Conservation (phyloP, 2,329 filamentous ascomycete genomes). For the Monilinia aucupariae region DNA sequence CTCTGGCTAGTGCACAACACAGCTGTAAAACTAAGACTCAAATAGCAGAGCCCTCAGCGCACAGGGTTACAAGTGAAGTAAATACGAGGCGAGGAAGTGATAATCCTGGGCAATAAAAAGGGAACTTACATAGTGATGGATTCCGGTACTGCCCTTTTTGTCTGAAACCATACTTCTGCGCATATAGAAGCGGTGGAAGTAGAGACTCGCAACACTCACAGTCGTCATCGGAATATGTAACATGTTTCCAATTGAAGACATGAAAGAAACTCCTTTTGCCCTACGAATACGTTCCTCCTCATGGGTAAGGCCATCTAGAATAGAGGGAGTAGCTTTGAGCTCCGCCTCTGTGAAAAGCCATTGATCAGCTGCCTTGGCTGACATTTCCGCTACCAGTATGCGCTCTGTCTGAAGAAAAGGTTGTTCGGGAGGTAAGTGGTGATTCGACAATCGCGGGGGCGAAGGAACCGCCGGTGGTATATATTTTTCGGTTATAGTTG, state of each 20-base stretch:
- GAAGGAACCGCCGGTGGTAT: conserved; percentile 58
- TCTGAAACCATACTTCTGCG: conserved; percentile 72
- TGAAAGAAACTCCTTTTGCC: conserved; percentile 93
- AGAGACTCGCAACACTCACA: conserved; percentile 84
- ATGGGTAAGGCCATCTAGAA: conserved; percentile 71
- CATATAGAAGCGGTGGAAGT: conserved; percentile 97
- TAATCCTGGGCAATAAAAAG: conserved; percentile 1
- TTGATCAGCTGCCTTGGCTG: conserved; percentile 51
- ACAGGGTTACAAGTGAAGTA: conserved; percentile 18
- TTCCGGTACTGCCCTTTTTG: conserved; percentile 52
- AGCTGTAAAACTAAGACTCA: neutral
- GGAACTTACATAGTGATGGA: conserved; percentile 81
- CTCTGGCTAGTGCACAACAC: neutral
- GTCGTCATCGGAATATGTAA: conserved; percentile 89
- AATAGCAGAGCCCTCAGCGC: neutral
- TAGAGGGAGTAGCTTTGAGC: conserved; percentile 73
- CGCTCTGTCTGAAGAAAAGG: conserved; percentile 15
- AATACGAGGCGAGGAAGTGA: neutral
- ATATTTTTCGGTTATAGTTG: conserved; percentile 42
- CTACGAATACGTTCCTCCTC: conserved; percentile 75
- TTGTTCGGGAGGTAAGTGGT: conserved; percentile 47
- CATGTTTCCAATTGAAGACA: conserved; percentile 87
- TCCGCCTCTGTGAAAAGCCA: conserved; percentile 89
- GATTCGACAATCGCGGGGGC: conserved; percentile 51
- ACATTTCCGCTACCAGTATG: conserved; percentile 18